Conservation (phyloP, 169 alveolate genomes). For the Babesia gibsoni region DNA sequence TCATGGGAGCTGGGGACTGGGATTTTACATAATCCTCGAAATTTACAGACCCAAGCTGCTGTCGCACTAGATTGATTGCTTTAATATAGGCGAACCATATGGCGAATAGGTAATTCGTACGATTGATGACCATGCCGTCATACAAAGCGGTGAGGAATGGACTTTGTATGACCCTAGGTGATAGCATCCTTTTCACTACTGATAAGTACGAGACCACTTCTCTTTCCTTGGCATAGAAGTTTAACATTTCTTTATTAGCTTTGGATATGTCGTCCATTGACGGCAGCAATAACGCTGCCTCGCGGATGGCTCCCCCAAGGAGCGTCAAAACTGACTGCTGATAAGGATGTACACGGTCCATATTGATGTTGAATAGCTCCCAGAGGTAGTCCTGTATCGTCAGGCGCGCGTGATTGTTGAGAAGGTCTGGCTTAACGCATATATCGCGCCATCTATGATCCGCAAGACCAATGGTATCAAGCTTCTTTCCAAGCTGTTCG, state of each 20-base stretch:
- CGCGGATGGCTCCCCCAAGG: conserved; percentile 6
- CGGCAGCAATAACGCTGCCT: not conserved
- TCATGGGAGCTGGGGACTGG: conserved; percentile 9
- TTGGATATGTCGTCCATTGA: not conserved
- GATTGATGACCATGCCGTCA: not conserved
- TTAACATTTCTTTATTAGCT: not conserved
- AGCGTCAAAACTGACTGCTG: conserved; percentile 15
- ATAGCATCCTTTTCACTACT: conserved; percentile 5
- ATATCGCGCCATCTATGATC: conserved; percentile 15
- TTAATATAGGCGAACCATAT: conserved; percentile 13
- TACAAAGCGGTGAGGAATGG: not conserved
- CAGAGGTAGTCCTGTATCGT: conserved; percentile 27
- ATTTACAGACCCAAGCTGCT: not conserved
- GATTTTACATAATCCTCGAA: conserved; percentile 15
- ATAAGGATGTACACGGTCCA: conserved; percentile 1
- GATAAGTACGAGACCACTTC: not conserved
- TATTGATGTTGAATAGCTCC: conserved; percentile 15
- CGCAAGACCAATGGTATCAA: not conserved
- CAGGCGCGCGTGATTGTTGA: conserved; percentile 11
- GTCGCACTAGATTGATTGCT: not conserved
- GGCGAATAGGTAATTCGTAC: conserved; percentile 9
- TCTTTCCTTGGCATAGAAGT: not conserved
- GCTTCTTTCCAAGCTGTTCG: not conserved
- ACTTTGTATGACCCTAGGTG: not conserved
- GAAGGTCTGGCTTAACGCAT: conserved; percentile 17